phyloP scores from a whole-genome alignment of 2,329 filamentous ascomycete genomes.

The Plenodomus biglobosus region DNA sequence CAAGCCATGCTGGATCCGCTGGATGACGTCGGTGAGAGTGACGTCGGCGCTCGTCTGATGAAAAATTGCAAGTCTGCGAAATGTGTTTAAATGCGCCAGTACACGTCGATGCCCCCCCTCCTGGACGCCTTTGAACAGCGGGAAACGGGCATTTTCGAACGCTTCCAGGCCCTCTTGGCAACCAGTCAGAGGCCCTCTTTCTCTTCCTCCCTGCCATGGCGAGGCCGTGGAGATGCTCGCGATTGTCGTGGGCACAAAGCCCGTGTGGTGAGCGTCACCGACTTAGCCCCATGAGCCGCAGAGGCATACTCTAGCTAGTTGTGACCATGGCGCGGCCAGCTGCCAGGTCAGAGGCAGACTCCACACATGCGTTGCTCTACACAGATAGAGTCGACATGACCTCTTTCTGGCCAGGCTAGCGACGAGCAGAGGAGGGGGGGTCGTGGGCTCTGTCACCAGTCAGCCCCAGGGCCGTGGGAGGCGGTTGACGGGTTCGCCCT shows the following conservation, averaged over 20 bases:
- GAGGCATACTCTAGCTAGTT: no score
- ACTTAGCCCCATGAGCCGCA: conserved; percentile 26
- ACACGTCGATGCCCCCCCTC: conserved; percentile 23
- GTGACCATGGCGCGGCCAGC: conserved; percentile 15
- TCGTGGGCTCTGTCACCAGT: conserved; percentile 7
- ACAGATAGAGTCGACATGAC: conserved; percentile 5
- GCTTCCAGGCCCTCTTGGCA: conserved; percentile 41
- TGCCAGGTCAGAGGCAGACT: conserved; percentile 16
- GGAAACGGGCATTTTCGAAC: conserved; percentile 30
- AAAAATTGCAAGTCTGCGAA: conserved; percentile 11
- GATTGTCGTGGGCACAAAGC: conserved; percentile 24
- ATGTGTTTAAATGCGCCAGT: conserved; percentile 24
- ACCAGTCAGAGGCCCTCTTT: conserved; percentile 13
- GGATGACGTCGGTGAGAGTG: conserved; percentile 31
- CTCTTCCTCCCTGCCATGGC: conserved; percentile 10
- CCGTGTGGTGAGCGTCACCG: neutral
- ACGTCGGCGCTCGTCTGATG: conserved; percentile 28
- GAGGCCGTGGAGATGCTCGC: conserved; percentile 5
- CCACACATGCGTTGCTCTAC: conserved; percentile 7
- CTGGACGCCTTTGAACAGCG: conserved; percentile 14
- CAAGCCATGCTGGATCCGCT: conserved; percentile 22
- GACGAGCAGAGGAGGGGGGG: conserved; percentile 9
- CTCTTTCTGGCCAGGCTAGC: conserved; percentile 11
- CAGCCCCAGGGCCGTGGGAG: conserved; percentile 16
- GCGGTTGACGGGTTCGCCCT: conserved; percentile 7